Base-by-base conservation (phyloP, 2,329 filamentous ascomycete genomes). In the Penicillium crustosum region DNA sequence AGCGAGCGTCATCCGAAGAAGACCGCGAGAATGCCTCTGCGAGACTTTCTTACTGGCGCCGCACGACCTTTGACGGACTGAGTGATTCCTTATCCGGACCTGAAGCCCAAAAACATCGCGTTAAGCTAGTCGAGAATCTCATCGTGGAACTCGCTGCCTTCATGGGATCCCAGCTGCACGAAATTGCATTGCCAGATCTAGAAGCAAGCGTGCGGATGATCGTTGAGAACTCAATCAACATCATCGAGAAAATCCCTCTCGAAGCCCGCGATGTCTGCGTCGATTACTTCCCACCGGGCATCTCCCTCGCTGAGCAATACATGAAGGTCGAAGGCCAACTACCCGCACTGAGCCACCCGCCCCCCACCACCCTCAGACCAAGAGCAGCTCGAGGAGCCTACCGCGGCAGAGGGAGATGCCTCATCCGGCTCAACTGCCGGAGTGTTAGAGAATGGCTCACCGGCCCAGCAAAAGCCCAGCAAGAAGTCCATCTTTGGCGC, bases 61-160 rank as follows among this genome's bases (percentile, higher is more conserved):
- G 97, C 77, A 88, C 93, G 4, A 99, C 94, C 3, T 81, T 97
- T 17, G 94, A 99, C 69, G 94, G 93, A n/a, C 81, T 99, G 19
- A 83, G 88, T 62, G 86, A 89, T 52, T 75, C 84, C 36, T 81
- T 97, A 19, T 82, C 83, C 56, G 86, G 88, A 4, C 79, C 85
- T 0, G 82, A 88, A 54, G 88, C 86, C 44, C 81, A 81, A 13
- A 84, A 89, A 12, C 83, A 92, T 74, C 86, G 88, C 31, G 76
- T 82, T 8, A 80, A 85, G 53, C 85, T 97, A 57, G 90, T 88
- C 29, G 85, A 86, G 54, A 83, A 85, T 67, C 83, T 90, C 15
- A 89, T 91, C 10, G 80, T 80, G 48, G 86, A 86, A 63, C 80
- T 93, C 55, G 87, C 87, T 2, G 85, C 83, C 5, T 86, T 83